Evolutionary conservation across 2,329 filamentous ascomycete species (phyloP).

Genomic region (Xylaria sp.): DNA sequence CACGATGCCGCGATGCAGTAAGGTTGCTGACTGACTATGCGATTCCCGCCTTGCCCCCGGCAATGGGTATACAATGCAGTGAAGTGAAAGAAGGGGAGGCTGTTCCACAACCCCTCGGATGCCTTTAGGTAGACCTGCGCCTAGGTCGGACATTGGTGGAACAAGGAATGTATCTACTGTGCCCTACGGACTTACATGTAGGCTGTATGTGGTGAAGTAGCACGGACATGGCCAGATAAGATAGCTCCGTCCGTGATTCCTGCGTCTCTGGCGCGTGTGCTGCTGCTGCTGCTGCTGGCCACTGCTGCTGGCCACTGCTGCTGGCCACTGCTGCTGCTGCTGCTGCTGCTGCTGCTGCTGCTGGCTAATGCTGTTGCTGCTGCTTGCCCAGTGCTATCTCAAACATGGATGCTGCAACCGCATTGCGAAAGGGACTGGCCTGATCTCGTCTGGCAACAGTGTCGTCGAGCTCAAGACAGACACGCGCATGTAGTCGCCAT

Average conservation of each 20-base stretch:
- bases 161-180: no score
- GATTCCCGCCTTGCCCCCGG: no score
- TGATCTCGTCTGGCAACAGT: slow-evolving; percentile 15
- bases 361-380: slow-evolving; percentile 6
- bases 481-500: slow-evolving; percentile 25
- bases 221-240: neutral
- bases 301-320: no score
- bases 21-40: neutral
- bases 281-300: no score
- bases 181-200: no score
- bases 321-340: no score
- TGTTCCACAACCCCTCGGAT: neutral
- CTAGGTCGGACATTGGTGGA: neutral
- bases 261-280: neutral
- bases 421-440: slow-evolving; percentile 30
- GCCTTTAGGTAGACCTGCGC: neutral
- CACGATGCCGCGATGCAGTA: no score
- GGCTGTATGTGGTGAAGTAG: no score
- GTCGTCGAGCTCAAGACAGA: slow-evolving; percentile 22
- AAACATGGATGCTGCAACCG: slow-evolving; percentile 32
- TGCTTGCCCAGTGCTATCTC: slow-evolving; percentile 27
- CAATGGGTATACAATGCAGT: no score
- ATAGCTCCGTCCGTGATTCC: neutral
- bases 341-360: no score
- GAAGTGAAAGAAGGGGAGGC: no score